Evolutionary conservation across 129 eudicot species (phyloP), one percentile per base, ranked within the genome.

Genomic region (Flaveria brownii): DNA sequence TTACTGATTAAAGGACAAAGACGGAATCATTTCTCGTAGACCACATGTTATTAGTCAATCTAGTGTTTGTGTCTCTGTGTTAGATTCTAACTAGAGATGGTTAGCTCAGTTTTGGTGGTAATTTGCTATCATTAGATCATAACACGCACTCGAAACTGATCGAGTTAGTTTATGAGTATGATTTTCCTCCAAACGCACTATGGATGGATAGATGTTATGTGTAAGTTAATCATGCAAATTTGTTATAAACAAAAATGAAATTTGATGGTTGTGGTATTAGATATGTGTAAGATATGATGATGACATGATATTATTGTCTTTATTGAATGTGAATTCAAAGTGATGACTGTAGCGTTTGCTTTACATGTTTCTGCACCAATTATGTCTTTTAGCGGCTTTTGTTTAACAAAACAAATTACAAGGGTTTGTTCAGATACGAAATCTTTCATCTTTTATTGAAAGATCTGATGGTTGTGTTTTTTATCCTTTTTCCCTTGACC

Each of bases 21-120:
- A 57, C 11, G 81, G 86, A 87, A 76, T 87, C 83, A 75, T 80
- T 83, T 81, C 42, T 56, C 86, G 46, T 78, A 78, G 70, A 69
- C 67, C 82, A 71, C 77, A 78, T 71, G 82, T 78, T 78, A 7
- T 70, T 71, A 71, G 82, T 72, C 79, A 77, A 82, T 77, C 54
- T 60, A 76, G 46, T 26, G n/a, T 8, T 16, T 30, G 70, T 68
- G 45, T 59, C 64, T 41, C 60, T 50, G 9, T 49, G 75, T 68
- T 82, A 70, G 77, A 60, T 80, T 69, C 30, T 54, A 22, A 16
- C 49, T 33, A 33, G 30, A 28, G 39, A 33, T 33, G 39, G 6
- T 33, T 33, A 33, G 39, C 39, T 4, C 6, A 33, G 39, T 4
- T 33, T 33, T 4, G 39, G 39, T 33, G 39, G 39, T 33, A 4